Conservation (phyloP, 352 stramenopile genomes). For the Phytophthora tubulina region DNA sequence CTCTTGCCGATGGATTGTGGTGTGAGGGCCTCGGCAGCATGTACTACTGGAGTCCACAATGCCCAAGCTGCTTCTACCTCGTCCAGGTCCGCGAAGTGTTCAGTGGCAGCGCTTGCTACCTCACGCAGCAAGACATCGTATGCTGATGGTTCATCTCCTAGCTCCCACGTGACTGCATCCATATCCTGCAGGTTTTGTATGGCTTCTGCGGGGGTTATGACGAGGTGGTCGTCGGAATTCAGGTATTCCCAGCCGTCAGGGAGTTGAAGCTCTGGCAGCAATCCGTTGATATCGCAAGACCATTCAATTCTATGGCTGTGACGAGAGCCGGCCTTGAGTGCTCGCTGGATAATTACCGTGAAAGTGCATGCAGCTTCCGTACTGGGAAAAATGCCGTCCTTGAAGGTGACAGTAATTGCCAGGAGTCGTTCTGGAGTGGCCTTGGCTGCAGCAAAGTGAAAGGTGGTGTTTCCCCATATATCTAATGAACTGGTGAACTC, state of each 20-base stretch:
- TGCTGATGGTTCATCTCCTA: slow-evolving; percentile 45
- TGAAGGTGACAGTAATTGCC: slow-evolving; percentile 37
- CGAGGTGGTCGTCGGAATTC: background rate
- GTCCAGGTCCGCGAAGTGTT: slow-evolving; percentile 61
- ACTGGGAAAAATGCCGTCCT: slow-evolving; percentile 1
- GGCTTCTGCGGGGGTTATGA: slow-evolving; percentile 14
- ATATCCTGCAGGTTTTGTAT: background rate
- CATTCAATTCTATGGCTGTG: slow-evolving; percentile 48
- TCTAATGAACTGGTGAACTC: slow-evolving; percentile 33
- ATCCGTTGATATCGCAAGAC: slow-evolving; percentile 42
- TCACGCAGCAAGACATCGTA: slow-evolving; percentile 50
- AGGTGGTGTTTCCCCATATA: slow-evolving; percentile 47
- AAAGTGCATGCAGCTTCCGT: slow-evolving; percentile 30
- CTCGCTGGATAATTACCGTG: slow-evolving; percentile 49
- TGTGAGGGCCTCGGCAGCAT: slow-evolving; percentile 35
- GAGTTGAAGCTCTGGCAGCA: slow-evolving; percentile 3
- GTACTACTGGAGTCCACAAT: slow-evolving; percentile 71
- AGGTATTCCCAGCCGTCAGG: slow-evolving; percentile 28
- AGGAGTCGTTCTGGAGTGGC: slow-evolving; percentile 35
- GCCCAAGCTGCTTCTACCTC: slow-evolving; percentile 72
- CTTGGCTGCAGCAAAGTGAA: slow-evolving; percentile 60
- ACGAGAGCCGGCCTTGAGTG: slow-evolving; percentile 23
- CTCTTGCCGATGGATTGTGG: background rate
- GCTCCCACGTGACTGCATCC: slow-evolving; percentile 28
- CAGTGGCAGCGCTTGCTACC: slow-evolving; percentile 25